These are phyloP conservation scores for Pichia pseudocactophila DNA, from an alignment of 805 yeast species.

Conservation along the genomic window DNA sequence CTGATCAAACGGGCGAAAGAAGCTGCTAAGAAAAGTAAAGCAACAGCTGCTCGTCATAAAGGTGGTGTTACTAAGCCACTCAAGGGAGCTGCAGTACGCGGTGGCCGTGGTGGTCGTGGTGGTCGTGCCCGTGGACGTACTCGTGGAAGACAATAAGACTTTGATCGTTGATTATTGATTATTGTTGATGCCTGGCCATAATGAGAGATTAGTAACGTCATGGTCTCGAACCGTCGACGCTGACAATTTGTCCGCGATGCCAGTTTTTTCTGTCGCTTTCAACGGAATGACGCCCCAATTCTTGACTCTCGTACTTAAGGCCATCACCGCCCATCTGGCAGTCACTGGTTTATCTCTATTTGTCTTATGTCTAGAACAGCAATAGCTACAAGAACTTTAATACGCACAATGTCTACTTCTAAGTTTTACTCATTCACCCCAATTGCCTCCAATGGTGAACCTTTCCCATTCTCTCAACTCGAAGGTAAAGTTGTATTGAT, in stretches of 20 bases:
- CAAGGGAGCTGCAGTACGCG: neutral
- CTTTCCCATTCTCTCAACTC: slow-evolving; percentile 49
- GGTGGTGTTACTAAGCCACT: neutral
- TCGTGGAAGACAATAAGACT: no score
- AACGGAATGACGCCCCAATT: no score
- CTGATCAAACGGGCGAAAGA: neutral
- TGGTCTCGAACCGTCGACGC: neutral
- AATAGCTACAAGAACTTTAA: neutral
- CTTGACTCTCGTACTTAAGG: no score
- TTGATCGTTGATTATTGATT: no score
- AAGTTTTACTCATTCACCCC: slow-evolving; percentile 62
- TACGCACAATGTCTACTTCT: slow-evolving; percentile 31
- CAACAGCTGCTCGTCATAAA: no score
- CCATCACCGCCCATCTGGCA: no score
- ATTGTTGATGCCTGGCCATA: no score
- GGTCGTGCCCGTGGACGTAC: neutral
- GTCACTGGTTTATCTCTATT: no score
- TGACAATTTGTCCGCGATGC: no score
- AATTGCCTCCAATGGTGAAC: slow-evolving; percentile 48
- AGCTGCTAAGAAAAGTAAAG: neutral
- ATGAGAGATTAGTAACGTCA: no score
- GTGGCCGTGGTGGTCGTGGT: neutral
- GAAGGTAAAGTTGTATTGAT: slow-evolving; percentile 76
- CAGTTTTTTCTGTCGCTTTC: no score
- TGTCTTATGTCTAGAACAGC: neutral